Conservation (phyloP, 1,284 basidiomycete genomes). For the Leccinum fuscescens region DNA sequence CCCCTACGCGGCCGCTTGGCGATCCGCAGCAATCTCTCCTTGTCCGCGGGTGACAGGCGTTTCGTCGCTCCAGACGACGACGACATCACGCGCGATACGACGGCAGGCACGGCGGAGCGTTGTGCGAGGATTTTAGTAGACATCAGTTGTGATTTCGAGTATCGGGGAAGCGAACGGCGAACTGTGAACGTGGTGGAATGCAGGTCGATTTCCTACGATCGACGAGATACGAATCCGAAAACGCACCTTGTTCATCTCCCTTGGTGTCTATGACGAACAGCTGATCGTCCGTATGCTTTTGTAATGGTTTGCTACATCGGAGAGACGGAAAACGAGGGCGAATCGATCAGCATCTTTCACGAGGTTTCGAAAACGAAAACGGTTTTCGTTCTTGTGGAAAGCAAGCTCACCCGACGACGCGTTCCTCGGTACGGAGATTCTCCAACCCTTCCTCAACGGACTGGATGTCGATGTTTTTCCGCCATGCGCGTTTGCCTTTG, state of each 20-base stretch:
- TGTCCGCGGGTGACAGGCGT: conserved; percentile 57
- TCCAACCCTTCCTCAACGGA: conserved; percentile 77
- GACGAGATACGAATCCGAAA: not conserved
- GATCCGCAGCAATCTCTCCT: conserved; percentile 62
- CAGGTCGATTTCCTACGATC: not conserved
- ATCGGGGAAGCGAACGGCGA: conserved; percentile 54
- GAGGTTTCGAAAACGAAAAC: not conserved
- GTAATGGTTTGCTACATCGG: conserved; percentile 45
- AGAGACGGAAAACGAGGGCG: not conserved
- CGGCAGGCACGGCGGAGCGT: conserved; percentile 83
- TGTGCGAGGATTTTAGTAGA: conserved; percentile 81
- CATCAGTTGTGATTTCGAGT: conserved; percentile 57
- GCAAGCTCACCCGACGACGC: conserved; percentile 64
- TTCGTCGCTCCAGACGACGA: conserved; percentile 25
- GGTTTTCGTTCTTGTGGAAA: not conserved
- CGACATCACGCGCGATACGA: conserved; percentile 52
- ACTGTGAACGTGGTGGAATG: conserved; percentile 38
- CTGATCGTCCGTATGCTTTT: conserved; percentile 66
- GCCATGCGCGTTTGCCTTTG: conserved; percentile 90
- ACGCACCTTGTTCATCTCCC: conserved; percentile 75
- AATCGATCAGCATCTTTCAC: not conserved
- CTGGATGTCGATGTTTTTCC: conserved; percentile 86
- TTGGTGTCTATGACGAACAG: conserved; percentile 78
- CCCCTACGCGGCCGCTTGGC: too few species aligned
- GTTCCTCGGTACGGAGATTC: conserved; percentile 71